A percentile compares a stretch with the other conserved stretches of the same genome.
phyloP scores from a whole-genome alignment of 202 grass and related monocot genomes.

The Dendrocalamus latiflorus region DNA sequence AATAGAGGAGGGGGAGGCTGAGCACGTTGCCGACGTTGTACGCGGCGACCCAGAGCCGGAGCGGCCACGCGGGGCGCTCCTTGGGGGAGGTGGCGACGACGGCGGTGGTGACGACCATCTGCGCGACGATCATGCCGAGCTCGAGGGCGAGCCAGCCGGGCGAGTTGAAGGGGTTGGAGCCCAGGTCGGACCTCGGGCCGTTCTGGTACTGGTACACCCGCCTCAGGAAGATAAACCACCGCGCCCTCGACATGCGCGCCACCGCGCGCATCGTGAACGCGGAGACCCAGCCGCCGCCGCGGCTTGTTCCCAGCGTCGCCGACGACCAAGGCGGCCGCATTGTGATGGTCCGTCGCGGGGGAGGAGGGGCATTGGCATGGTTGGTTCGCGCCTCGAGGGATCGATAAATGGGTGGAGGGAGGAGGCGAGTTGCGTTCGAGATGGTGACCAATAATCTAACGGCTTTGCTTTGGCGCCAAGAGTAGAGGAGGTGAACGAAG shows the following conservation, averaged over 20 bases:
- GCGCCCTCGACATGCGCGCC: conserved; percentile 62
- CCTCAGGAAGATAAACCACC: conserved; percentile 92
- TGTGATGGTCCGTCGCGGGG: background rate
- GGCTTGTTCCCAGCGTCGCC: background rate
- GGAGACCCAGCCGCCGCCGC: background rate
- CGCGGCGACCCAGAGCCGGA: conserved; percentile 70
- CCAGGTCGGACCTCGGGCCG: conserved; percentile 74
- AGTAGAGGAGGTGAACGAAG: conserved; percentile 37
- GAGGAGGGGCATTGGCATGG: conserved; percentile 20
- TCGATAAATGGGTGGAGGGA: conserved; percentile 34
- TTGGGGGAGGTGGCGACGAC: conserved; percentile 42
- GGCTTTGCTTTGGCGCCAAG: conserved; percentile 95
- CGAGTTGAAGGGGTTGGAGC: conserved; percentile 91
- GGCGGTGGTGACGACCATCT: conserved; percentile 50
- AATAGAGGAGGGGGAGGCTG: conserved; percentile 85
- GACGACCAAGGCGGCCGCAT: conserved; percentile 20
- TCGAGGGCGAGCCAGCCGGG: conserved; percentile 68
- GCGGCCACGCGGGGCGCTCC: conserved; percentile 81
- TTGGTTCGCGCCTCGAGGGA: conserved; percentile 40
- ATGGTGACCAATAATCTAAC: conserved; percentile 99
- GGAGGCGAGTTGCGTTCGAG: conserved; percentile 47
- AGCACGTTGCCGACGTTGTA: conserved; percentile 89
- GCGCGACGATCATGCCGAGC: conserved; percentile 48
- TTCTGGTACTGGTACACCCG: conserved; percentile 97
- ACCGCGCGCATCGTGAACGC: conserved; percentile 62